These are phyloP conservation scores for Oenanthe javanica DNA, from an alignment of 140 eudicot genomes.

Conservation along the genomic window DNA sequence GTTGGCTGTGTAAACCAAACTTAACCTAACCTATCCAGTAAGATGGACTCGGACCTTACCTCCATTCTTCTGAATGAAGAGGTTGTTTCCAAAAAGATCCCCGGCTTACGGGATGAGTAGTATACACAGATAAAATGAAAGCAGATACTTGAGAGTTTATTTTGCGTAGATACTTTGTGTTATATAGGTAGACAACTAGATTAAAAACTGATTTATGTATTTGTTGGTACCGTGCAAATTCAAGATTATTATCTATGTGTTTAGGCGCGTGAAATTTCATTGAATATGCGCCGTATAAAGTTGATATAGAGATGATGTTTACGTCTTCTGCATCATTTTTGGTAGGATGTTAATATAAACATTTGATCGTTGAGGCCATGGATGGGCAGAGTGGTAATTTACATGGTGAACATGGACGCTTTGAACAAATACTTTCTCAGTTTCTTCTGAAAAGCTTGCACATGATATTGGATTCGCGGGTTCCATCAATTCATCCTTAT, in stretches of 20 bases:
- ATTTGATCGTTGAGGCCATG: slow-evolving; percentile 29
- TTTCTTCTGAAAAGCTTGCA: slow-evolving; percentile 76
- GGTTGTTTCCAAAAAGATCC: no score
- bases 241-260: neutral
- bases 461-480: slow-evolving; percentile 80
- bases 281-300: neutral
- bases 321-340: no score
- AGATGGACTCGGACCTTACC: no score
- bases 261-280: neutral
- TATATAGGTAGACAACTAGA: neutral
- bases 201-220: neutral
- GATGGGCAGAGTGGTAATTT: slow-evolving; percentile 46
- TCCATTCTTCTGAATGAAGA: no score
- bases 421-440: slow-evolving; percentile 81
- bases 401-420: slow-evolving; percentile 51
- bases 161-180: neutral
- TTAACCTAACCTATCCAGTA: no score
- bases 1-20: neutral
- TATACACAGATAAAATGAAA: no score
- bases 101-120: no score
- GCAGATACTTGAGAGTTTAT: neutral
- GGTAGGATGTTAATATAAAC: neutral
- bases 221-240: neutral
- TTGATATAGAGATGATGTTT: neutral
- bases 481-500: slow-evolving; percentile 54